Evolutionary conservation across 495 filamentous ascomycete species (phyloP).

Genomic region (Lophiotrema nucula): DNA sequence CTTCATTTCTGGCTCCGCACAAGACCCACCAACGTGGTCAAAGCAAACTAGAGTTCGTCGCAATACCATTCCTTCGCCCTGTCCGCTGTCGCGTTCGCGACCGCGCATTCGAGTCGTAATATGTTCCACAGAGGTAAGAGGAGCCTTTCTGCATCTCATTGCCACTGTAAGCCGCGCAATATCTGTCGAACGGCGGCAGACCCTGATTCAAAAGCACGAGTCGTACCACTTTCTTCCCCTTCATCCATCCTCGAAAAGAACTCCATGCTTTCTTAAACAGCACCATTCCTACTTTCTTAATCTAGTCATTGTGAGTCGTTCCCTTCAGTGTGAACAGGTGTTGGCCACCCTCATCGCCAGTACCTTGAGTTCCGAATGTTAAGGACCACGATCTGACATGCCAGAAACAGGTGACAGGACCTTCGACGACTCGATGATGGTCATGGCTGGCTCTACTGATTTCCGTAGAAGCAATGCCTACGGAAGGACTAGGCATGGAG

Average conservation of each 20-base stretch:
- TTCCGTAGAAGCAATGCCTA: no score
- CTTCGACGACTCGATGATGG: no score
- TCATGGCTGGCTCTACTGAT: no score
- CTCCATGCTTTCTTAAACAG: background rate
- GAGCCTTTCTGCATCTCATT: slow-evolving; percentile 2
- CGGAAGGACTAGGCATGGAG: no score
- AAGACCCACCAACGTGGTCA: slow-evolving; percentile 4
- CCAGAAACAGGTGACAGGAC: no score
- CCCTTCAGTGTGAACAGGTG: no score
- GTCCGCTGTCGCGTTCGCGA: slow-evolving; percentile 18
- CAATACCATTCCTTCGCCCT: slow-evolving; percentile 21
- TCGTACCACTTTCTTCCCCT: background rate
- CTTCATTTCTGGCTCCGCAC: background rate
- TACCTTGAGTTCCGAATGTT: no score
- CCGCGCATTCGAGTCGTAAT: background rate
- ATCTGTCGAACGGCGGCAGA: background rate
- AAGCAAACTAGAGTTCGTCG: slow-evolving; percentile 1
- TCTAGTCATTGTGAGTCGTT: no score
- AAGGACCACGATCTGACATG: no score
- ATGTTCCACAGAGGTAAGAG: slow-evolving; percentile 18
- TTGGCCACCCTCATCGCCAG: no score
- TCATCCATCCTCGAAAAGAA: background rate
- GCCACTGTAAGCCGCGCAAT: background rate
- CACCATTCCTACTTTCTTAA: no score
- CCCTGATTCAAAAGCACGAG: slow-evolving; percentile 25